Base-by-base conservation (phyloP, 2,329 filamentous ascomycete genomes). In the Alternaria alternata region DNA sequence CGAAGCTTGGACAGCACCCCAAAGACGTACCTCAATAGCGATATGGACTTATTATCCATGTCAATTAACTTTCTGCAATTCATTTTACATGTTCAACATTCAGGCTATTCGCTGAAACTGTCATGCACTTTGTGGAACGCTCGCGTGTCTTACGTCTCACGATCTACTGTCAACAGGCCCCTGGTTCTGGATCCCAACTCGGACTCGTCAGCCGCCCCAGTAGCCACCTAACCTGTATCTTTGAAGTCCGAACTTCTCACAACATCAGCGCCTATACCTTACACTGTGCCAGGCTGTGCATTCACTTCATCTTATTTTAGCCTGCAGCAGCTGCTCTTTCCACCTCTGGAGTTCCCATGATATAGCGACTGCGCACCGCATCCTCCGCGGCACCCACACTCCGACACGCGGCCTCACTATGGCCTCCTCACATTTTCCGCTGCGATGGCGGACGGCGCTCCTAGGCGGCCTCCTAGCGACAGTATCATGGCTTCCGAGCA, bases 391-490 rank as follows among this genome's bases (percentile, higher is more conserved):
- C 66, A 49, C 52, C 36, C 59, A 49, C 7, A 51, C 64, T 49
- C 47, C 41, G n/a, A 65, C 41, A 54, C 64, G 52, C 60, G 52
- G 57, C 60, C 55, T 64, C 53, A 64, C 59, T 49, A 73, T 71
- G 70, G 63, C 70, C 53, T 68, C 64, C 57, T 70, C 69, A 71
- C 65, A 65, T 54, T 58, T 65, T 30, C 65, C 65, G 43, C 69
- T 71, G 55, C 70, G 66, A 66, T 75, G 75, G 71, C 72, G 76
- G 69, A 73, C 70, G 7, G 73, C 72, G 18, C 66, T 78, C 48
- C 61, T 76, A 30, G 69, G 67, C 62, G 69, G 70, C 28, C 63
- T 79, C 49, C 62, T 77, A 24, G 72, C 71, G 46, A 68, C 76
- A 20, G 56, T 73, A 41, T 68, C 75, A 30, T 74, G 74, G 73